Base-by-base conservation (phyloP, 2,329 filamentous ascomycete genomes). In the Aspergillus brunneoviolaceus region DNA sequence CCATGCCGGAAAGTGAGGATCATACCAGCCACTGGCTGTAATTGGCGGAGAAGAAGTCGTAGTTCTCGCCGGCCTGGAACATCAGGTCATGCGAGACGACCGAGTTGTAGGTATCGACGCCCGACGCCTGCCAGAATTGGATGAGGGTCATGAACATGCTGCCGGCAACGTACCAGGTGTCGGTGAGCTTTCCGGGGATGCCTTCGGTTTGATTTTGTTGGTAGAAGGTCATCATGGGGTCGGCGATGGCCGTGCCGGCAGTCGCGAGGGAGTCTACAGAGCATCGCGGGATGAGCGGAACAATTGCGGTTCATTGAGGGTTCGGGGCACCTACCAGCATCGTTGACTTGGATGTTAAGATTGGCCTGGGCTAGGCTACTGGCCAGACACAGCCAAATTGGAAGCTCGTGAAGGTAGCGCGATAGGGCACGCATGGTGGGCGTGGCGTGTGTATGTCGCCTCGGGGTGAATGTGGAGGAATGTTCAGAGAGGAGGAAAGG, bases 111-210 rank as follows among this genome's bases (percentile, higher is more conserved):
- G 81, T 80, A 7, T 82, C 77, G 70, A 92, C 89, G 16, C 86
- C 86, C 0, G 90, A 92, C 69, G 90, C 90, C 71, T 88, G 89
- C 89, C 89, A 94, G 74, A 93, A 94, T 69, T 94, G 89, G 60
- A 94, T 80, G 65, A 94, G 78, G 5, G 88, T 80, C 42, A 81
- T 82, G 70, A 83, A 84, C 79, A 92, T 85, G 62, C 88, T 88
- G 52, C 89, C 89, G 11, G 81, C 87, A 75, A 89, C 87, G 88
- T 86, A 91, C 63, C 72, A 67, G 21, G 69, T 71, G 21, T 65
- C 70, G 9, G 69, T 68, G 16, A 74, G 60, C 33, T 73, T 66
- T 16, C 72, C 72, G 25, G 72, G 72, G 10, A 73, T 69, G 39
- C 70, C 66, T 52, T 71, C 70, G 45, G 67, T 67, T 55, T 72